Base-by-base conservation (phyloP, 345 rosid species). In the Acer campestre region DNA sequence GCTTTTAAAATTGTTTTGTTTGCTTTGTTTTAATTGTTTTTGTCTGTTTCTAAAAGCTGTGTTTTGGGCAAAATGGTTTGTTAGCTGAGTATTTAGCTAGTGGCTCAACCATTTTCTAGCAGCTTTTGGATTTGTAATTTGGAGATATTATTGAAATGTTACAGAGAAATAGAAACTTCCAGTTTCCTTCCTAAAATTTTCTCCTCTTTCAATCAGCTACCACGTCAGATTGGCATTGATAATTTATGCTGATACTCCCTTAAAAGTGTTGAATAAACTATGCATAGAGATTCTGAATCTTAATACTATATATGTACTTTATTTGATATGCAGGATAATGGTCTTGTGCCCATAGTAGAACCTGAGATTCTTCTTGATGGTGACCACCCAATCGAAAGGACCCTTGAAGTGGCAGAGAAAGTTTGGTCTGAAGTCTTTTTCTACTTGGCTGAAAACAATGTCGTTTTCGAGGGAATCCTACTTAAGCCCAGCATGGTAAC, bases 401-500 rank as follows among this genome's bases (percentile, higher is more conserved):
- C 98, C 12, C 95, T 93, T 35, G 97, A 89, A 85, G 99, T 95
- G 80, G 99, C 99, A 62, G 97, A 95, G 88, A 93, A 92, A 85
- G 99, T 95, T 70, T 95, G 99, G 99, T 89, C 97, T 10, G 97
- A 95, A 78, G 99, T 95, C 82, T 95, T 95, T 82, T 93, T 70
- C 91, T 93, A 95, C 81, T 83, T 95, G 91, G 98, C 98, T 3
- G 87, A 95, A 82, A 93, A 92, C 89, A 93, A 93, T 83, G 98
- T 95, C 4, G 25, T 85, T 77, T 88, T 93, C 22, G 99, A 95
- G 81, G 99, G 99, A 59, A 95, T 95, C 81, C 84, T 95, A 46
- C 92, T 95, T 77, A 95, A 95, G 84, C 99, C 99, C 13, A 95
- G 99, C 91, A 95, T 95, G 99, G 99, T 95, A 49, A 93, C 97